Evolutionary conservation across 2,329 filamentous ascomycete species (phyloP).

Genomic region (Neonectria sp.): DNA sequence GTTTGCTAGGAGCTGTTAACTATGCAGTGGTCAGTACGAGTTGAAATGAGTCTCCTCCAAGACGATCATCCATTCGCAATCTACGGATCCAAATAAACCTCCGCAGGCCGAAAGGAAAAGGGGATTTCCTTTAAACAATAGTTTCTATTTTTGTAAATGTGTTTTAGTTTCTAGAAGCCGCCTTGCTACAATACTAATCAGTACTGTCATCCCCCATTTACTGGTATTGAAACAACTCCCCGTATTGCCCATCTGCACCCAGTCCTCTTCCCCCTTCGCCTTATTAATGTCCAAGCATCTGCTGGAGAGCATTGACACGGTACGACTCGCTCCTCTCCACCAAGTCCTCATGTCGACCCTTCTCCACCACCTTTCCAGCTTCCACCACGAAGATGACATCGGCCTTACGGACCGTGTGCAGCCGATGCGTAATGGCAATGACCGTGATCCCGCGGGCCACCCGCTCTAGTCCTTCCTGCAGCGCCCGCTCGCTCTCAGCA

Average conservation of each 20-base stretch:
- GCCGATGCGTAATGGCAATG: conserved; percentile 70
- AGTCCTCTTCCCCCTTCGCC: background rate
- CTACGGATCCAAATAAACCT: too few species aligned
- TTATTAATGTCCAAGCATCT: conserved; percentile 56
- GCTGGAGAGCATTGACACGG: conserved; percentile 66
- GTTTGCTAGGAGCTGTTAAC: too few species aligned
- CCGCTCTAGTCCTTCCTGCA: conserved; percentile 77
- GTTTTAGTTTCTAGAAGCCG: too few species aligned
- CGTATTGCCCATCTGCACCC: background rate
- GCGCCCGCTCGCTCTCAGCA: conserved; percentile 74
- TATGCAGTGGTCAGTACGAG: too few species aligned
- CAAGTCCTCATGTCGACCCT: conserved; percentile 68
- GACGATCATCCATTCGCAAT: too few species aligned
- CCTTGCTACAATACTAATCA: too few species aligned
- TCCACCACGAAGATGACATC: conserved; percentile 73
- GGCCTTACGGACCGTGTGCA: conserved; percentile 70
- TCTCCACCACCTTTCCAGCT: conserved; percentile 66
- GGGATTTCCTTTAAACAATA: too few species aligned
- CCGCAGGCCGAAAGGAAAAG: too few species aligned
- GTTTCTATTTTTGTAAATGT: too few species aligned
- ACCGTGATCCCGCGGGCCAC: conserved; percentile 69
- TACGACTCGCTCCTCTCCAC: conserved; percentile 68
- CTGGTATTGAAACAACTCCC: background rate
- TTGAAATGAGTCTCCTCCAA: too few species aligned
- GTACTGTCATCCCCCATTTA: background rate